Percentiles rank a stretch among this genome's conserved stretches.
These are phyloP conservation scores for Breviolum minutum DNA, from an alignment of 73 alveolate species.

Conservation along the genomic window DNA sequence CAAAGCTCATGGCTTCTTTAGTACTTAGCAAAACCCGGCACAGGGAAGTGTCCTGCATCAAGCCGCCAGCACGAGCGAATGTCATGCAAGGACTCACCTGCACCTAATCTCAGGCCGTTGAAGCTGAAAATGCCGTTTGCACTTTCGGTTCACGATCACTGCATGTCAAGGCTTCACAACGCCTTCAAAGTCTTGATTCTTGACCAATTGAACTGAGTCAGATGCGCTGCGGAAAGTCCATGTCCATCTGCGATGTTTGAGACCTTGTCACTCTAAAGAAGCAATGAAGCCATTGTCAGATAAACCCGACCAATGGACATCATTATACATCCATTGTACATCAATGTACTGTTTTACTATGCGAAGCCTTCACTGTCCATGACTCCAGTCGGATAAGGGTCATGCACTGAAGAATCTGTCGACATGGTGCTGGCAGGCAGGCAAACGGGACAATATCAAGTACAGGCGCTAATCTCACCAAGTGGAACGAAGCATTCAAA, in stretches of 20 bases:
- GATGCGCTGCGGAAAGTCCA: neutral
- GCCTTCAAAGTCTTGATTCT: too few species aligned
- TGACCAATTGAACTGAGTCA: neutral
- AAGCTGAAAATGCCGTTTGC: neutral
- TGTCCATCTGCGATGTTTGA: neutral
- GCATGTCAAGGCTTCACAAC: too few species aligned
- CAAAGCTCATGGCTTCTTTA: neutral
- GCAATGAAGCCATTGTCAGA: too few species aligned
- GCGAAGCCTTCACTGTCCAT: too few species aligned
- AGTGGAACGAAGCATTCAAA: too few species aligned
- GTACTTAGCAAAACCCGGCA: neutral
- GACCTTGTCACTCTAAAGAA: neutral
- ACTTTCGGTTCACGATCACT: neutral
- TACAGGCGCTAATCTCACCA: too few species aligned
- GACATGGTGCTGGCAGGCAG: conserved; percentile 1
- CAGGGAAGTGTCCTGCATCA: conserved; percentile 30
- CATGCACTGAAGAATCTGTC: conserved; percentile 29
- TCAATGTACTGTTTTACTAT: too few species aligned
- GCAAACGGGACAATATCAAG: too few species aligned
- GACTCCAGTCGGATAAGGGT: neutral
- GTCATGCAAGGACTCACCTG: conserved; percentile 27
- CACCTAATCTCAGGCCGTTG: neutral
- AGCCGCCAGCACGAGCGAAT: conserved; percentile 82
- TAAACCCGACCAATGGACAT: too few species aligned
- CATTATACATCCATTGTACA: too few species aligned